Evolutionary conservation across 2,329 filamentous ascomycete species (phyloP), one percentile per base, ranked within the genome.

Genomic region (Lomentospora prolificans): DNA sequence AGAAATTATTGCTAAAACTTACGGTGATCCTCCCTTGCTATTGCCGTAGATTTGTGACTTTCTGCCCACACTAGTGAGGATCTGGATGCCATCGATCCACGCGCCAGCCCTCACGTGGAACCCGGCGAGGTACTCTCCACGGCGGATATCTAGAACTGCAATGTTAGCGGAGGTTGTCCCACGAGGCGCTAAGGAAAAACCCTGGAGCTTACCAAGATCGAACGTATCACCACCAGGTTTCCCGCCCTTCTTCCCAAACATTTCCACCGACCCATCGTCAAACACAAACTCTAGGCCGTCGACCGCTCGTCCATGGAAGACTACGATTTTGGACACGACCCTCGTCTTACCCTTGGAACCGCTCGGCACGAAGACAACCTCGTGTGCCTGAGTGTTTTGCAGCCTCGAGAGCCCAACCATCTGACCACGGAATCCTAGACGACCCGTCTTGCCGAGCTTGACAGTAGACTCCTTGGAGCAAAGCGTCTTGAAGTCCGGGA

Each of bases 201-300:
- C 19, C 10, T 48, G 6, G 10, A 54, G 69, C 83, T 70, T 73
- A 89, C 87, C 85, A 62, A 97, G 77, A 14, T 87, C 78, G 71
- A 96, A 95, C 50, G 84, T 80, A 64, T 87, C 84, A 1, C 86
- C 85, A 2, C 82, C 83, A 24, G 78, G 71, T 60, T 85, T 85
- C 6, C 86, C 87, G 10, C 86, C 87, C 55, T 80, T 77, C 64
- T 89, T 91, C 41, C 94, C 94, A 73, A 99, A 95, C 3, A 96
- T 69, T 66, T 96, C 90, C 55, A 78, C 86, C 1, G 88, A 86
- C 14, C 81, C 79, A 67, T 97, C 90, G 64, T 97, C 92, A 65
- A 96, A 97, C 58, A 88, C 77, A 69, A 99, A 97, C 67, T 97
- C 92, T 19, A 99, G 70, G 0, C 94, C 94, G 66, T 95, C 87